Base-by-base conservation (phyloP, 805 yeast genomes). In the Starmerella apis region DNA sequence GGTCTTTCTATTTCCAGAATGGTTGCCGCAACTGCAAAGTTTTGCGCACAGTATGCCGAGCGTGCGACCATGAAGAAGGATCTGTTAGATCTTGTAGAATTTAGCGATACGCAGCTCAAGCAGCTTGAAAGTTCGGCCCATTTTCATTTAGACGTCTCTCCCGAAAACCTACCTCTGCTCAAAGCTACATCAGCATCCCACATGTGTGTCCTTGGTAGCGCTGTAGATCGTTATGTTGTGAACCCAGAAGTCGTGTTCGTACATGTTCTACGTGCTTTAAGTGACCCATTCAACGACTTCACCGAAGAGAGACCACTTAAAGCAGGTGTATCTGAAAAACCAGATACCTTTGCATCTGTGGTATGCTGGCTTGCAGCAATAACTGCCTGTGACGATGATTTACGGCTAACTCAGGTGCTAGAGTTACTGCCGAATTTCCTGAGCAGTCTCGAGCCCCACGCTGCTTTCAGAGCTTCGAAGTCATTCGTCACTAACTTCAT, bases 401-500 rank as follows among this genome's bases (percentile, higher is more conserved):
- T 46, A 42, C 48, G 38, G 7, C 41, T 51, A 7, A 28, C 41
- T 3, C 42, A 31, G 20, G 20, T 51, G 8, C 39, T 50, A 13
- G 48, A 44, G n/a, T 43, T 68, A 65, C 68, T 66, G 65, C 76
- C 59, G 60, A 69, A 56, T 66, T 71, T 65, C 72, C 65, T 67
- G 67, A 56, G 66, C 49, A 68, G 73, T 16, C 71, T 83, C 47
- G 59, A 70, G 7, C 56, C 69, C 3, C 64, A 62, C 0, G 68
- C 76, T 38, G 80, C 86, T 35, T 63, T 69, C 42, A 66, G 69
- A 5, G 73, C 81, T 2, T 75, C 92, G 0, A 65, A 67, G 48
- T 68, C 77, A 32, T 76, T 87, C 33, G 83, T 88, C 0, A 64
- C 75, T 44, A 86, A 88, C 3, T 70, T 85, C 56, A 76, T 75